Conservation (phyloP, 306 rosid species). For the Alnus glutinosa region DNA sequence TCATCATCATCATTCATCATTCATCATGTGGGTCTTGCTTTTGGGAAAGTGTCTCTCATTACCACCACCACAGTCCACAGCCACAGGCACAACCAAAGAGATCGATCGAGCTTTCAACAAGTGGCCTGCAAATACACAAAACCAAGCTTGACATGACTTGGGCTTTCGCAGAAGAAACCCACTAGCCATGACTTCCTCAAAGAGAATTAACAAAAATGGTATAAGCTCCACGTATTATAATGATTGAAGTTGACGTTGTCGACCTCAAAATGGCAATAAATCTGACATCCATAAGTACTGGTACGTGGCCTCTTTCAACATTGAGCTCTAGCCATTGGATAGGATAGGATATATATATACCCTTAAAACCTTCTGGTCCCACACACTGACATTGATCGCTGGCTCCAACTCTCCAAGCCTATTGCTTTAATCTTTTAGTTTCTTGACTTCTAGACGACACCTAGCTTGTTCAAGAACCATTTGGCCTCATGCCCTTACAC, state of each 20-base stretch:
- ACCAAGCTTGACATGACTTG: not conserved
- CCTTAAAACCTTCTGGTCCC: slow-evolving; percentile 27
- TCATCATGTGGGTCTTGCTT: not conserved
- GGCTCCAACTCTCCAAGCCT: not conserved
- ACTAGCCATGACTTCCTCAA: slow-evolving; percentile 53
- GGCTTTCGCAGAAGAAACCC: not conserved
- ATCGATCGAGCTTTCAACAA: not conserved
- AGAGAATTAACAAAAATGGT: slow-evolving; percentile 40
- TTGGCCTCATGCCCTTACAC: not conserved
- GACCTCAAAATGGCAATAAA: slow-evolving; percentile 36
- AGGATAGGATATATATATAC: not conserved
- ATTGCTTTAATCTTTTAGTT: not conserved
- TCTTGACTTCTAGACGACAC: not conserved
- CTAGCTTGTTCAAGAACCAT: not conserved
- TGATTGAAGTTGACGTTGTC: slow-evolving; percentile 57
- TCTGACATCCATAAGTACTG: slow-evolving; percentile 40
- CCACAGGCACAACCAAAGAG: not conserved
- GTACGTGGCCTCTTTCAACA: slow-evolving; percentile 28
- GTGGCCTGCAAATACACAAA: not conserved
- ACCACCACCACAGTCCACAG: not conserved
- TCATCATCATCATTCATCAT: not conserved
- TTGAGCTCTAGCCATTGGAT: slow-evolving; percentile 33
- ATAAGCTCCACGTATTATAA: slow-evolving; percentile 51
- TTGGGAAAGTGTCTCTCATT: not conserved
- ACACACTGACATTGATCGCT: not conserved